Percentiles rank a stretch among this genome's conserved stretches.
Evolutionary conservation across 225 moss, liverwort and hornwort genomes (phyloP).

Genomic region (Pseudisothecium myosuroides): DNA sequence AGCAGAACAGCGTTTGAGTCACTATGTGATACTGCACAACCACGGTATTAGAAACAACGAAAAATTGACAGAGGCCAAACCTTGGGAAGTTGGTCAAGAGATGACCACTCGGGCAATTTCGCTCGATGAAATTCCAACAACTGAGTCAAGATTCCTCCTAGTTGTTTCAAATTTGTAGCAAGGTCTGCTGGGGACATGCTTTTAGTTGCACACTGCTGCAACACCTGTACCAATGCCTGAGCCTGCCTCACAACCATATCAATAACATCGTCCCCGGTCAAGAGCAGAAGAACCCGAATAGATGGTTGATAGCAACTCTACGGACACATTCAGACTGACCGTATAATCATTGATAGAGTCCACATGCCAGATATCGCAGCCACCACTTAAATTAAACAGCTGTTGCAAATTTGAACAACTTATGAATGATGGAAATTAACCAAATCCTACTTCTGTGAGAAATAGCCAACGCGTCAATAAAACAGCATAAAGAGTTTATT

Average conservation of each 20-base stretch:
- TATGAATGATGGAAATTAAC: not conserved
- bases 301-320: not conserved
- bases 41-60: not conserved
- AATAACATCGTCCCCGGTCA: not conserved
- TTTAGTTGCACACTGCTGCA: conserved; percentile 16
- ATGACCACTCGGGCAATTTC: conserved; percentile 43
- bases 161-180: conserved; percentile 34
- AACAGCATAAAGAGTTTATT: not conserved
- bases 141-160: conserved; percentile 47
- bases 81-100: conserved; percentile 72
- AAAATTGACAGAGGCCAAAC: conserved; percentile 11
- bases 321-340: not conserved
- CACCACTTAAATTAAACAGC: not conserved
- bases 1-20: not conserved
- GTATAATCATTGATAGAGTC: not conserved
- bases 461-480: not conserved
- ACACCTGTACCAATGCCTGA: conserved; percentile 13
- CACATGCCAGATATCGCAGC: not conserved
- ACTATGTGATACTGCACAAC: not conserved
- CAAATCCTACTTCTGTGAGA: not conserved
- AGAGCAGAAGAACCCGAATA: not conserved
- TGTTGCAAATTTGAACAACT: not conserved
- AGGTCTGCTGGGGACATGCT: conserved; percentile 18
- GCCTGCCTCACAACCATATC: conserved; percentile 27
- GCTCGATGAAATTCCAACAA: conserved; percentile 38